phyloP scores from a whole-genome alignment of 345 rosid genomes.

The Salix suchowensis region DNA sequence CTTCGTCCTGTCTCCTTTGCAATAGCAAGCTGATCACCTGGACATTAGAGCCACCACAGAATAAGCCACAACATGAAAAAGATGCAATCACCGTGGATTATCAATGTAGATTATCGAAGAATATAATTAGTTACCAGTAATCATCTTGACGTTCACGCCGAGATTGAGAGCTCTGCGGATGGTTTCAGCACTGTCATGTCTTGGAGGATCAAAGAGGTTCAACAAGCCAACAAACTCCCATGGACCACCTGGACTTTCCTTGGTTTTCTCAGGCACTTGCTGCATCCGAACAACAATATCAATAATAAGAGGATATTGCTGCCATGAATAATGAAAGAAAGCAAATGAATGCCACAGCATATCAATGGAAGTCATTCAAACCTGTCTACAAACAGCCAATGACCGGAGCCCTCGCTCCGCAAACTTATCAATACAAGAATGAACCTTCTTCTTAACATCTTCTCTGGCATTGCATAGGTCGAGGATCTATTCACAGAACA shows the following conservation, averaged over 20 bases:
- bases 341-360: background rate
- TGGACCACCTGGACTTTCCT: conserved; percentile 26
- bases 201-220: conserved; percentile 58
- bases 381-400: conserved; percentile 30
- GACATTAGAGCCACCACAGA: background rate
- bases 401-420: conserved; percentile 30
- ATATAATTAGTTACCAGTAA: conserved; percentile 18
- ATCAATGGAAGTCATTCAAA: background rate
- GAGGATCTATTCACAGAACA: conserved; percentile 16
- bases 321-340: background rate
- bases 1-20: conserved; percentile 30
- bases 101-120: background rate
- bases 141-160: conserved; percentile 32
- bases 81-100: background rate
- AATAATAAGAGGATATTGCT: background rate
- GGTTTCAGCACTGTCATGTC: conserved; percentile 58
- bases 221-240: conserved; percentile 36
- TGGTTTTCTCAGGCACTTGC: conserved; percentile 26
- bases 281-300: background rate
- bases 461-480: conserved; percentile 16
- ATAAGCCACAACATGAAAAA: background rate
- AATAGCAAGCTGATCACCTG: conserved; percentile 32
- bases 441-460: conserved; percentile 22
- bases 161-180: conserved; percentile 45
- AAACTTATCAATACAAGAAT: conserved; percentile 23